phyloP scores from a whole-genome alignment of 129 eudicot genomes.

The Chrysanthemum seticuspe region DNA sequence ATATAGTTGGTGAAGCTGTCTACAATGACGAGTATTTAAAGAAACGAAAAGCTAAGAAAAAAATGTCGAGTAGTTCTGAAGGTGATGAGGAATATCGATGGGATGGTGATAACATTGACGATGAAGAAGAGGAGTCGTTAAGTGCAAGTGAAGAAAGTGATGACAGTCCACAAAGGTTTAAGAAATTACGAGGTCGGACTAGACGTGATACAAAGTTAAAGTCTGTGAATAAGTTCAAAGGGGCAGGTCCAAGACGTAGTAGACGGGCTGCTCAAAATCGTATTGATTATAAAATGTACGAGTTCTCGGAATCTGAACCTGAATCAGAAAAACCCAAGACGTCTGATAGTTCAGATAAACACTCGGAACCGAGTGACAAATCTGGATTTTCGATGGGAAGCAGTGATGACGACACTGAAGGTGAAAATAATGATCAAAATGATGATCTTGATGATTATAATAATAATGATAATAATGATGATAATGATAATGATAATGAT shows the following conservation, averaged over 20 bases:
- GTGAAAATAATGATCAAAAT: slow-evolving; percentile 34
- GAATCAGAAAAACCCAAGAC: slow-evolving; percentile 57
- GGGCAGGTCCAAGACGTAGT: slow-evolving; percentile 72
- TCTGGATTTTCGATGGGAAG: slow-evolving; percentile 54
- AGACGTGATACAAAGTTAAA: slow-evolving; percentile 62
- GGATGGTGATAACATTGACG: slow-evolving; percentile 71
- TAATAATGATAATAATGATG: slow-evolving; percentile 10
- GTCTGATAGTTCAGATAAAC: slow-evolving; percentile 44
- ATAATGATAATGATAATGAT: slow-evolving; percentile 29
- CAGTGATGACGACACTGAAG: slow-evolving; percentile 58
- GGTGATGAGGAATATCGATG: slow-evolving; percentile 87
- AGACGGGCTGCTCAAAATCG: slow-evolving; percentile 71
- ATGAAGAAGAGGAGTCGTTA: slow-evolving; percentile 58
- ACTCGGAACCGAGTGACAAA: slow-evolving; percentile 43
- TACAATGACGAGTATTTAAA: slow-evolving; percentile 88
- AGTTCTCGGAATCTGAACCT: slow-evolving; percentile 72
- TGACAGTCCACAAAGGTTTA: slow-evolving; percentile 47
- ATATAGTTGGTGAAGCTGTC: slow-evolving; percentile 91
- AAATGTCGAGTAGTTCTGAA: slow-evolving; percentile 73
- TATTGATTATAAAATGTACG: slow-evolving; percentile 62
- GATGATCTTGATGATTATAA: slow-evolving; percentile 43
- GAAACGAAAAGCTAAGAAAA: slow-evolving; percentile 55
- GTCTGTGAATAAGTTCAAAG: slow-evolving; percentile 50
- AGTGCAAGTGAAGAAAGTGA: slow-evolving; percentile 78
- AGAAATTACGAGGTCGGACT: slow-evolving; percentile 54